These are phyloP conservation scores for Fusarium sp. DNA, from an alignment of 2,329 filamentous ascomycete species.

Conservation along the genomic window DNA sequence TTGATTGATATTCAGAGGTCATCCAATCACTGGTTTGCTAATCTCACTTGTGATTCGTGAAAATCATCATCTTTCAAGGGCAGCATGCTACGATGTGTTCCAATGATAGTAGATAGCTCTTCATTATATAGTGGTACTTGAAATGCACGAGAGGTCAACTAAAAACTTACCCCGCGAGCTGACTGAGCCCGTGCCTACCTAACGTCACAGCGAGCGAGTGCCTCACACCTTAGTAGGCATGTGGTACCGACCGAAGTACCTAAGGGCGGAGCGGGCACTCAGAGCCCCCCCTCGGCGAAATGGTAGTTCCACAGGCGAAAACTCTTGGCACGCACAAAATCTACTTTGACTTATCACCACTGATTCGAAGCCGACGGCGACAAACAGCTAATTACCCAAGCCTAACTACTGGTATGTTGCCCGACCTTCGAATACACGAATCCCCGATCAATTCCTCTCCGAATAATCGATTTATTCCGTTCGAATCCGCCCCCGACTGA, in stretches of 20 bases:
- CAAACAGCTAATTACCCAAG: conserved; percentile 52
- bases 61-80: background rate
- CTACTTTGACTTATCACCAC: conserved; percentile 53
- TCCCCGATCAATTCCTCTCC: conserved; percentile 18
- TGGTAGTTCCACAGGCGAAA: conserved; percentile 56
- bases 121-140: background rate
- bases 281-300: conserved; percentile 50
- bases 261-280: conserved; percentile 26
- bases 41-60: background rate
- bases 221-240: background rate
- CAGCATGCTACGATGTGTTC: background rate
- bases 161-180: conserved; percentile 38
- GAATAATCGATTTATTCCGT: conserved; percentile 37
- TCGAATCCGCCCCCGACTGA: conserved; percentile 44
- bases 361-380: conserved; percentile 51
- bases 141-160: background rate
- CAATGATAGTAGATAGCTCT: background rate
- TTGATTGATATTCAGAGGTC: background rate
- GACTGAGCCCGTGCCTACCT: conserved; percentile 11
- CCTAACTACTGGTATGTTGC: conserved; percentile 52
- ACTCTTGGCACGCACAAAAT: conserved; percentile 62
- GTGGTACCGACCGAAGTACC: conserved; percentile 14
- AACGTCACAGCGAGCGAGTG: conserved; percentile 34
- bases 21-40: background rate
- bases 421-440: conserved; percentile 33